Evolutionary conservation across 805 yeast genomes (phyloP).

Genomic region (Blastobotrys attinorum): DNA sequence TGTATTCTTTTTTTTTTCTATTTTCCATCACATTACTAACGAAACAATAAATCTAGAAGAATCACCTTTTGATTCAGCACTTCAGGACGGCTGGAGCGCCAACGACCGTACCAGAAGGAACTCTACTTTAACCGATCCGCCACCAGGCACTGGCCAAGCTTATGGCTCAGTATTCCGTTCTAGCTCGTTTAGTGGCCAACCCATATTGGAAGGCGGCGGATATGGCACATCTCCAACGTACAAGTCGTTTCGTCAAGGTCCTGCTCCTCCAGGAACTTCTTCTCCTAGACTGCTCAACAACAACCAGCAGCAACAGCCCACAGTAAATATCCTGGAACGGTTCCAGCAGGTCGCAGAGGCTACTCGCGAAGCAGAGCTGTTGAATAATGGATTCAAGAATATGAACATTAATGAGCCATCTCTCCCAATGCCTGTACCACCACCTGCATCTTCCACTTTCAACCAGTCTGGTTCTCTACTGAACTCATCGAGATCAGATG

Average conservation of each 20-base stretch:
- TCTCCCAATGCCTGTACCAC: background rate
- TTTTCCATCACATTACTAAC: too few relatives aligned
- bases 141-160: background rate
- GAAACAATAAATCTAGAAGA: too few relatives aligned
- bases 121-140: conserved; percentile 2
- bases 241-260: background rate
- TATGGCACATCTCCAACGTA: background rate
- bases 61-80: conserved; percentile 1
- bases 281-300: conserved; percentile 1
- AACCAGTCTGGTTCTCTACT: background rate
- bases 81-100: background rate
- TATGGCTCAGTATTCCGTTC: background rate
- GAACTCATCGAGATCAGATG: conserved; percentile 1
- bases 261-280: background rate
- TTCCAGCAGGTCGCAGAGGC: conserved; percentile 24
- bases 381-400: background rate
- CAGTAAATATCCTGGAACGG: conserved; percentile 13
- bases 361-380: conserved; percentile 27
- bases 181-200: conserved; percentile 1
- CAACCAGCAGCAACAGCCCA: conserved; percentile 1
- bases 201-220: conserved; percentile 1
- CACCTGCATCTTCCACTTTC: background rate
- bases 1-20: too few relatives aligned
- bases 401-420: background rate
- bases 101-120: background rate